phyloP scores from a whole-genome alignment of 2,329 filamentous ascomycete species.

The Cladobotryum protrusum region DNA sequence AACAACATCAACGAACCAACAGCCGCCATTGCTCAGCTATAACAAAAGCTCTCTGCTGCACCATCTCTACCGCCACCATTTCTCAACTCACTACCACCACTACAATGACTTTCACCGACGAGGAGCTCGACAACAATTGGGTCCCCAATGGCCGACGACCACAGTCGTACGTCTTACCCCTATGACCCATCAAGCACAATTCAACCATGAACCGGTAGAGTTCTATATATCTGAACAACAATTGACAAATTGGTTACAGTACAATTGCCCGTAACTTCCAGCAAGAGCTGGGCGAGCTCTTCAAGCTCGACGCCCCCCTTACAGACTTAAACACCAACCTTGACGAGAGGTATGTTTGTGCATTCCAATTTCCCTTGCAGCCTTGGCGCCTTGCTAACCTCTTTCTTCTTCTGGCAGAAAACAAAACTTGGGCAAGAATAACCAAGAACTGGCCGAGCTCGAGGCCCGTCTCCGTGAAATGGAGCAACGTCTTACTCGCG shows the following conservation, averaged over 20 bases:
- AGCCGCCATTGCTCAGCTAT: too few relatives aligned
- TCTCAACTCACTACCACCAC: background rate
- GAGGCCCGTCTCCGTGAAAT: constrained; percentile 79
- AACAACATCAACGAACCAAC: too few relatives aligned
- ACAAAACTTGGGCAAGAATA: constrained; percentile 66
- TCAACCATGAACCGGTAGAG: background rate
- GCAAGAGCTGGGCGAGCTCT: constrained; percentile 77
- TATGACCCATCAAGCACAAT: background rate
- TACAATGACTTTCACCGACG: constrained; percentile 46
- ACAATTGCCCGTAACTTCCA: constrained; percentile 86
- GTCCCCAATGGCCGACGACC: constrained; percentile 71
- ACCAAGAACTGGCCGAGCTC: constrained; percentile 76
- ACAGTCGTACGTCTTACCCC: constrained; percentile 63
- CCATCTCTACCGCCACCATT: background rate
- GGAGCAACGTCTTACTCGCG: constrained; percentile 63
- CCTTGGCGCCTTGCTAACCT: background rate
- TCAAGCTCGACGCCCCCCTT: constrained; percentile 75
- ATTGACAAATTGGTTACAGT: constrained; percentile 38
- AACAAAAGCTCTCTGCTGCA: background rate
- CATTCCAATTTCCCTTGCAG: background rate
- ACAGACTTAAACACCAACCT: constrained; percentile 69
- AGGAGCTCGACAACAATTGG: constrained; percentile 71
- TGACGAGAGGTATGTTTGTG: constrained; percentile 65
- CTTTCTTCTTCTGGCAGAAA: constrained; percentile 53
- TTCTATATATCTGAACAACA: background rate